Evolutionary conservation across 495 filamentous ascomycete genomes (phyloP).

Genomic region (Xylaria sp.): DNA sequence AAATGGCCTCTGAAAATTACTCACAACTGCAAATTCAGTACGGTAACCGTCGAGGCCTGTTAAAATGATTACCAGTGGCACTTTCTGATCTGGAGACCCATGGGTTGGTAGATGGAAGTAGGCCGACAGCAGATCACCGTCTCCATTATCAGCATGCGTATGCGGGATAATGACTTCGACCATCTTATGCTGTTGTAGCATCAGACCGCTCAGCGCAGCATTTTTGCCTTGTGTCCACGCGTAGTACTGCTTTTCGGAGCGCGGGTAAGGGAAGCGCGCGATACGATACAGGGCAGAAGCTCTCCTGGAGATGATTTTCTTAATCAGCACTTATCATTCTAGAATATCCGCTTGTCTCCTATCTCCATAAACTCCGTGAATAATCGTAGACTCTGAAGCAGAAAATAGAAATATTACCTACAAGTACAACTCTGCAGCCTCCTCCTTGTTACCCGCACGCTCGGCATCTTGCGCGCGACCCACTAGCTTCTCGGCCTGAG

Average conservation of each 20-base stretch:
- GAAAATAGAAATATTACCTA: constrained; percentile 45
- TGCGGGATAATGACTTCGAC: constrained; percentile 65
- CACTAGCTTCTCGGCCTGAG: constrained; percentile 61
- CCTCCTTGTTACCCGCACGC: constrained; percentile 46
- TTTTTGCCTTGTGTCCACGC: constrained; percentile 68
- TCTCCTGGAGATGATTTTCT: constrained; percentile 41
- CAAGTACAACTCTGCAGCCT: constrained; percentile 67
- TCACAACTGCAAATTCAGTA: constrained; percentile 66
- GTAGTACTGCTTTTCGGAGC: constrained; percentile 53
- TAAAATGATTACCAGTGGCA: constrained; percentile 69
- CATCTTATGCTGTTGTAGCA: constrained; percentile 60
- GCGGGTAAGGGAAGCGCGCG: constrained; percentile 62
- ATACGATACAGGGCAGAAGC: constrained; percentile 75
- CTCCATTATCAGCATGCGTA: constrained; percentile 51
- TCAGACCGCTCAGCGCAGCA: constrained; percentile 50
- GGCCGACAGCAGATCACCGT: constrained; percentile 60
- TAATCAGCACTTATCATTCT: too few species aligned
- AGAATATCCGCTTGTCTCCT: too few species aligned
- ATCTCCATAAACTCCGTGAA: too few species aligned
- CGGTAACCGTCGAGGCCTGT: constrained; percentile 77
- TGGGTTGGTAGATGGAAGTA: constrained; percentile 63
- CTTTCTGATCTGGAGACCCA: constrained; percentile 38
- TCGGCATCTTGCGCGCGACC: constrained; percentile 46
- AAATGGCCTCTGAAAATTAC: too few species aligned
- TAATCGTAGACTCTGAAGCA: background rate